Evolutionary conservation across 2,329 filamentous ascomycete genomes (phyloP).

Genomic region (Endoconidiophora polonica): DNA sequence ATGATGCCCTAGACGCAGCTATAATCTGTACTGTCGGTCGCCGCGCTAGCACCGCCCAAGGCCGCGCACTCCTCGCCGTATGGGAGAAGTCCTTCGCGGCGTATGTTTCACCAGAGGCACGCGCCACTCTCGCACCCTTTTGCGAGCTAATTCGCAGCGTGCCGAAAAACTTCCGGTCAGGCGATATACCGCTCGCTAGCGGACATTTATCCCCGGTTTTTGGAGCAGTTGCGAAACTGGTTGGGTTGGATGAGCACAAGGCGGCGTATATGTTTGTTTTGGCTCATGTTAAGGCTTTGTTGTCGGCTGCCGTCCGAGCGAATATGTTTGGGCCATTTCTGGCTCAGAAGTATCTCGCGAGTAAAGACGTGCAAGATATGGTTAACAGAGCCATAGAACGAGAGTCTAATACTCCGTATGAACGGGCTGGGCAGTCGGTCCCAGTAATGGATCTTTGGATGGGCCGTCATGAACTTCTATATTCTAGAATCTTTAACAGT

Average conservation of each 20-base stretch:
- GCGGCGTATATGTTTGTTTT: slow-evolving; percentile 62
- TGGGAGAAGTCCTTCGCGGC: slow-evolving; percentile 54
- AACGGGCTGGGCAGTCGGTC: slow-evolving; percentile 57
- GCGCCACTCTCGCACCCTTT: slow-evolving; percentile 31
- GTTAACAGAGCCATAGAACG: slow-evolving; percentile 41
- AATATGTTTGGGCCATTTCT: slow-evolving; percentile 69
- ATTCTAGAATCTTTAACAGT: slow-evolving; percentile 77
- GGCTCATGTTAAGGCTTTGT: slow-evolving; percentile 57
- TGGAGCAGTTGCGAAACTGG: slow-evolving; percentile 46
- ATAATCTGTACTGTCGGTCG: slow-evolving; percentile 66
- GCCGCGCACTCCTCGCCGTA: slow-evolving; percentile 54
- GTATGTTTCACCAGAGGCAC: slow-evolving; percentile 11
- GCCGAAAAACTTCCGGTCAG: slow-evolving; percentile 42
- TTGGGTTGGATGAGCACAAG: slow-evolving; percentile 43
- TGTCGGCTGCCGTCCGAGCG: slow-evolving; percentile 61
- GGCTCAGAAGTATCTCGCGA: slow-evolving; percentile 56
- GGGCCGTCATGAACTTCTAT: slow-evolving; percentile 65
- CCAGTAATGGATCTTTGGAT: slow-evolving; percentile 72
- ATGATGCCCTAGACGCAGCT: slow-evolving; percentile 61
- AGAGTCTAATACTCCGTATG: slow-evolving; percentile 41
- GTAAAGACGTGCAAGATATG: slow-evolving; percentile 36
- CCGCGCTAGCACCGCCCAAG: slow-evolving; percentile 59
- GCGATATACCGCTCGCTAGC: slow-evolving; percentile 41
- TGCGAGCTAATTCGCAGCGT: slow-evolving; percentile 55
- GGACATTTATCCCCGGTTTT: slow-evolving; percentile 53